Evolutionary conservation across 148 eudicot species (phyloP).

Genomic region (Vaccinium vitisidaea): DNA sequence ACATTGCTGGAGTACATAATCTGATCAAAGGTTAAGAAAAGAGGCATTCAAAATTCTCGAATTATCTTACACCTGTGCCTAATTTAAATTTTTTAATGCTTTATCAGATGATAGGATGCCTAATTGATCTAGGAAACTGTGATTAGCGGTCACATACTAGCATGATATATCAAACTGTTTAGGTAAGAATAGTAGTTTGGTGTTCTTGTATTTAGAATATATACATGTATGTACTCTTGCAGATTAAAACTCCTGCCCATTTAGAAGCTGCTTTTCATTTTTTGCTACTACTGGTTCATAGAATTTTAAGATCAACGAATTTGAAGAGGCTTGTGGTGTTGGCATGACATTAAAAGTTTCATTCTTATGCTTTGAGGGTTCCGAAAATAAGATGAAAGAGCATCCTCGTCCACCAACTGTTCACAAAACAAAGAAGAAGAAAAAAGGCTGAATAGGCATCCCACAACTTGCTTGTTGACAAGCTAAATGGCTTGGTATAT

Average conservation of each 20-base stretch:
- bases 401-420: too few species aligned
- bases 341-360: conserved; percentile 43
- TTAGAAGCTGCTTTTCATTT: conserved; percentile 89
- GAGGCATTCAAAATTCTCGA: conserved; percentile 4
- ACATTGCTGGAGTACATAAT: conserved; percentile 60
- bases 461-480: too few species aligned
- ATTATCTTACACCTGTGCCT: background rate
- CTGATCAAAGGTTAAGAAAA: conserved; percentile 52
- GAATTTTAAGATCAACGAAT: conserved; percentile 49
- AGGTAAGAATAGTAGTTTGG: conserved; percentile 9
- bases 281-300: conserved; percentile 59
- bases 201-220: background rate
- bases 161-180: background rate
- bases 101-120: background rate
- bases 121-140: background rate
- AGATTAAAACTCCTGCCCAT: conserved; percentile 91
- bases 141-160: background rate
- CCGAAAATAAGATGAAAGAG: too few species aligned
- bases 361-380: background rate
- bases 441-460: too few species aligned
- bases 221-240: conserved; percentile 15
- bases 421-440: too few species aligned
- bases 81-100: background rate
- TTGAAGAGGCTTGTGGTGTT: conserved; percentile 90
- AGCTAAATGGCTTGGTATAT: too few species aligned